Evolutionary conservation across 768 basidiomycete genomes (phyloP), one percentile per base, ranked within the genome.

Genomic region (Leccinum olivaceopallidum): DNA sequence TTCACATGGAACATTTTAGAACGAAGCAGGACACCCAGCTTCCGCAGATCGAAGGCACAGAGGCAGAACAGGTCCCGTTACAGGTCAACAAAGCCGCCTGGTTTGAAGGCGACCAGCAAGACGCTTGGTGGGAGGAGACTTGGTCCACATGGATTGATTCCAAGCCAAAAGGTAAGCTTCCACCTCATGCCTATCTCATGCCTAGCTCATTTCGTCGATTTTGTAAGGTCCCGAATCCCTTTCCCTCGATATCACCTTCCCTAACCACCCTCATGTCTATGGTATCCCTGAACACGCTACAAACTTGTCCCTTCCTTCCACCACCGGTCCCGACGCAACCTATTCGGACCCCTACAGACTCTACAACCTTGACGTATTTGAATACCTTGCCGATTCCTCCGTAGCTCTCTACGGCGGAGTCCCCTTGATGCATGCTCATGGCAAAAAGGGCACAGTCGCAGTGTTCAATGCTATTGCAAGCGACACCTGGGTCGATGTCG

Each of bases 1-100:
- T 99, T 63, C 95, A 98, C 66, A 95, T 99, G 96, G 97, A 99
- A 71, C 97, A 98, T 75, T 98, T 95, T 81, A 90, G 92, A 67
- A 80, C 80, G 22, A 87, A 89, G 69, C 74, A 75, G 56, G 69
- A 62, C 1, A 80, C 79, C 30, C 73, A 78, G 12, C 75, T 82
- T 28, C 77, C 77, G 22, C 78, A 74, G 62, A 72, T 69, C 18
- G 63, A 68, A 14, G 78, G 77, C 48, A 73, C 77, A 20, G 78
- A 79, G 53, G 73, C 75, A 16, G 77, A 79, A 63, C 87, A 90
- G 69, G 77, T 73, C 4, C 83, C 85, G 2, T 65, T 91, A 32
- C 76, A 86, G 58, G 74, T 75, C 28, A 83, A 85, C 65, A 69
- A 79, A 52, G 75, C 77, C 1, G 82, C 84, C 9, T 98, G 93